Conservation (phyloP, 2,329 filamentous ascomycete species). For the Aureobasidium sp. region DNA sequence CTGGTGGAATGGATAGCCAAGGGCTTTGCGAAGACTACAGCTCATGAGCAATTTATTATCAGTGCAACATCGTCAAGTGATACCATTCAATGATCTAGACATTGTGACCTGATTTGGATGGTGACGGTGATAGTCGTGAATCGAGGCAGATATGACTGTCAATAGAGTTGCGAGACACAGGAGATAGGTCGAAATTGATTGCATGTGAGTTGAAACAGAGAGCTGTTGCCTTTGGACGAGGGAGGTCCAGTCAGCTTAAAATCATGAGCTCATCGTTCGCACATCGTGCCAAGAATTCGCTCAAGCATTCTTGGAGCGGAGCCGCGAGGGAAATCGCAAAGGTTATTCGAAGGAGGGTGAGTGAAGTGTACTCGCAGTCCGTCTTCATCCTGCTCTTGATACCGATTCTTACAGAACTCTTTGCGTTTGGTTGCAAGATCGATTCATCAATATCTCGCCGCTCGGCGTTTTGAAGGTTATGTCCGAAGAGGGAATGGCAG, state of each 20-base stretch:
- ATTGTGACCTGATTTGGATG: conserved; percentile 22
- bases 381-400: no score
- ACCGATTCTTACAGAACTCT: no score
- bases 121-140: conserved; percentile 19
- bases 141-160: background rate
- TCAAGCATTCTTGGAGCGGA: conserved; percentile 5
- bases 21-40: conserved; percentile 51
- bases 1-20: conserved; percentile 50
- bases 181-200: background rate
- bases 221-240: background rate
- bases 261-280: conserved; percentile 10
- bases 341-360: no score
- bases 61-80: no score
- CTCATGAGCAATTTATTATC: background rate
- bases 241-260: no score
- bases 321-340: no score
- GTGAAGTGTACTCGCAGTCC: no score
- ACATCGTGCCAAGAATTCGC: background rate
- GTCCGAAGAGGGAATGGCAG: background rate
- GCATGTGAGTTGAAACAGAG: conserved; percentile 4
- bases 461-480: background rate
- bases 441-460: background rate
- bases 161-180: background rate
- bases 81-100: conserved; percentile 32
- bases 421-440: background rate